These are phyloP conservation scores for Ilyonectria destructans DNA, from an alignment of 2,329 filamentous ascomycete genomes.

Conservation along the genomic window DNA sequence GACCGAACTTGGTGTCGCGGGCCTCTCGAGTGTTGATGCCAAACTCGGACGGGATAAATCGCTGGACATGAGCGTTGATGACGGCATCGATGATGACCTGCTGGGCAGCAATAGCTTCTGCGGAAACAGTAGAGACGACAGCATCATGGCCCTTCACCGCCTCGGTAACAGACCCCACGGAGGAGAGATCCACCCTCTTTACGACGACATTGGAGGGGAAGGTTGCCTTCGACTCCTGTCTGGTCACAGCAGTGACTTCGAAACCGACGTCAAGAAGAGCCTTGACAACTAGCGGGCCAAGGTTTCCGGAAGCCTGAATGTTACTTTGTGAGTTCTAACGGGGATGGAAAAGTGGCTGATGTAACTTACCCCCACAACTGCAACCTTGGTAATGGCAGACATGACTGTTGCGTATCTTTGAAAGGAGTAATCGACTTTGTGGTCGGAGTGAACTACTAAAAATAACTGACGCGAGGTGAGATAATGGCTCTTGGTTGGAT, in stretches of 20 bases:
- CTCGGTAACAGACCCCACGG: neutral
- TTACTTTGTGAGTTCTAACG: too few species aligned
- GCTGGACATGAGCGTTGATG: neutral
- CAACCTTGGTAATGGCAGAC: too few species aligned
- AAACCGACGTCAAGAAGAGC: neutral
- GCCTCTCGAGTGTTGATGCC: neutral
- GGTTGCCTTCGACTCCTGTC: neutral
- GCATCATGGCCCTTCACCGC: neutral
- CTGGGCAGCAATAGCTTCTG: neutral
- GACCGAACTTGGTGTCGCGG: neutral
- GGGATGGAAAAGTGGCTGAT: too few species aligned
- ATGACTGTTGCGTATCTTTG: too few species aligned
- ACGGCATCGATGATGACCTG: neutral
- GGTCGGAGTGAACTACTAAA: too few species aligned
- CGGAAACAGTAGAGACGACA: neutral
- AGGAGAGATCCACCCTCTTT: neutral
- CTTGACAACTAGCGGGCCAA: neutral
- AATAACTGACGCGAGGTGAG: too few species aligned
- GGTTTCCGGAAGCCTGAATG: neutral
- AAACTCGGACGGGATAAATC: neutral
- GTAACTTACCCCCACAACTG: too few species aligned
- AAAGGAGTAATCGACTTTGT: too few species aligned
- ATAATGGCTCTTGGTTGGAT: too few species aligned
- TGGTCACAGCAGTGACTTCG: neutral
- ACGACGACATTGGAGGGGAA: neutral